Conservation (phyloP, 345 rosid species). For the Tarenaya hassleriana region DNA sequence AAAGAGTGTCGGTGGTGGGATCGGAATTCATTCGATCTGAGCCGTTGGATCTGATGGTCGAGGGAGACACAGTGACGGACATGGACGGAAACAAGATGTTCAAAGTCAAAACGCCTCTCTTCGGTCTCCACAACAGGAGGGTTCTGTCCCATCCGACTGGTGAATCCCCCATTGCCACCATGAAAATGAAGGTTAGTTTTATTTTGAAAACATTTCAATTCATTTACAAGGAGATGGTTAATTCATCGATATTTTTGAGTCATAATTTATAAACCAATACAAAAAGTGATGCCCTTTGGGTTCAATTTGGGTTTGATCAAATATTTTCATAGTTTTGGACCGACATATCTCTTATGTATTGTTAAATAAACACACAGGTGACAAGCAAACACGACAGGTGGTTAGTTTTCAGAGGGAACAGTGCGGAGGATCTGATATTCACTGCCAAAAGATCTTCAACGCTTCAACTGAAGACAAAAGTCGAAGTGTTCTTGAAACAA, state of each 20-base stretch:
- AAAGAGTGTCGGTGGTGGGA: slow-evolving; percentile 19
- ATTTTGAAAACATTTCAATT: too few species aligned
- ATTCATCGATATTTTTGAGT: not conserved
- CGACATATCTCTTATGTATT: too few species aligned
- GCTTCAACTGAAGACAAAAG: slow-evolving; percentile 28
- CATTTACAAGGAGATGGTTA: too few species aligned
- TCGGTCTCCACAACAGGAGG: slow-evolving; percentile 30
- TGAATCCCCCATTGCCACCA: slow-evolving; percentile 32
- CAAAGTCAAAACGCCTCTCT: slow-evolving; percentile 30
- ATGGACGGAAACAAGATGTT: slow-evolving; percentile 26
- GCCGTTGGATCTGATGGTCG: slow-evolving; percentile 27
- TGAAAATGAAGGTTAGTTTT: slow-evolving; percentile 39
- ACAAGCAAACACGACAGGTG: slow-evolving; percentile 34
- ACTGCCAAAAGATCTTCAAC: slow-evolving; percentile 30
- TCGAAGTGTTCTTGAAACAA: slow-evolving; percentile 33
- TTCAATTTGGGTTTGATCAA: too few species aligned
- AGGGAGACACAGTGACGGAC: slow-evolving; percentile 34
- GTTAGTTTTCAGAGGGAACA: slow-evolving; percentile 32
- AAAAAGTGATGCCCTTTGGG: too few species aligned
- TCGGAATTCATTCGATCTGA: slow-evolving; percentile 27
- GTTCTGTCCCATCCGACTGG: slow-evolving; percentile 27
- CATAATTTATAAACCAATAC: too few species aligned
- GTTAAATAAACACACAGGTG: too few species aligned
- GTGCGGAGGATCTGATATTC: slow-evolving; percentile 27
- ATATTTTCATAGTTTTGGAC: too few species aligned